Evolutionary conservation across 2,329 filamentous ascomycete species (phyloP).

Genomic region (Cryphonectria japonica): DNA sequence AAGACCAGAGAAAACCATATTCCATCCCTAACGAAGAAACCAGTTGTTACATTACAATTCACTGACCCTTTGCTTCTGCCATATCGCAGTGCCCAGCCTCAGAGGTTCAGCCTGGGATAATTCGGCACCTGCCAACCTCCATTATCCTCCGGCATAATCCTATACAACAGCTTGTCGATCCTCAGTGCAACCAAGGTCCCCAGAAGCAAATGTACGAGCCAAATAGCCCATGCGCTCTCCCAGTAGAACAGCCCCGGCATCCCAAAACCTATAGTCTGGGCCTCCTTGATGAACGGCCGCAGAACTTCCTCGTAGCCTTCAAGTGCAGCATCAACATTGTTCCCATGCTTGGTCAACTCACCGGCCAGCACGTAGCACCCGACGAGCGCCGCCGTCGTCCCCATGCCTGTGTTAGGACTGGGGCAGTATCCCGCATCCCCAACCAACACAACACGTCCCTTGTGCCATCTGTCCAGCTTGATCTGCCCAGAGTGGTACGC

Average conservation of each 20-base stretch:
- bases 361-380: slow-evolving; percentile 44
- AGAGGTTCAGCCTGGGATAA: background rate
- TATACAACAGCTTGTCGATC: slow-evolving; percentile 5
- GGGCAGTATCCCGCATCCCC: slow-evolving; percentile 37
- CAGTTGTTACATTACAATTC: background rate
- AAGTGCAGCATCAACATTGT: slow-evolving; percentile 2
- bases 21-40: too few species aligned
- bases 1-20: too few species aligned
- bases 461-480: slow-evolving; percentile 35
- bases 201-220: background rate
- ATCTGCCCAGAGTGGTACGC: slow-evolving; percentile 45
- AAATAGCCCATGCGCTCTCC: slow-evolving; percentile 12
- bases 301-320: slow-evolving; percentile 2
- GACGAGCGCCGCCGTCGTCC: slow-evolving; percentile 40
- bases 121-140: slow-evolving; percentile 16
- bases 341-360: slow-evolving; percentile 29
- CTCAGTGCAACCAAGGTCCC: background rate
- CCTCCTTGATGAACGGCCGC: slow-evolving; percentile 14
- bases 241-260: background rate
- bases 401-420: slow-evolving; percentile 37
- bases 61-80: background rate
- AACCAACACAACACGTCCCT: slow-evolving; percentile 3
- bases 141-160: slow-evolving; percentile 6
- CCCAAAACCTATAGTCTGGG: background rate
- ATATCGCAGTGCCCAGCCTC: background rate